Evolutionary conservation across 2,329 filamentous ascomycete species (phyloP).

Genomic region (Sporothrix euskadiensis): DNA sequence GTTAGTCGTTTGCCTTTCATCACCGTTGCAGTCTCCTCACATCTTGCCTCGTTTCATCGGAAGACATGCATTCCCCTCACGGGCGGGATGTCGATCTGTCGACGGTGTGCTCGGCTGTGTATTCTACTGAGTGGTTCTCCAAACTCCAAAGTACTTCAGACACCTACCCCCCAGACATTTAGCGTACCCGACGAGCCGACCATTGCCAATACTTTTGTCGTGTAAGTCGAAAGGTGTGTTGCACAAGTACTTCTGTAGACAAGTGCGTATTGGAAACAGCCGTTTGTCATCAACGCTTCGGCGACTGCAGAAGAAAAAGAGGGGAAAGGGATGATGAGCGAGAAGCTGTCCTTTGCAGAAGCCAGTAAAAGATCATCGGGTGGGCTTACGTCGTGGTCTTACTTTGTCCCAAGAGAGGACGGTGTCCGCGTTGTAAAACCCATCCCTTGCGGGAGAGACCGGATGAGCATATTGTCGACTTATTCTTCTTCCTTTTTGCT

Average conservation of each 20-base stretch:
- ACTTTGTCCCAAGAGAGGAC: neutral
- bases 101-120: neutral
- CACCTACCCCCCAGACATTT: too few relatives aligned
- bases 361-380: neutral
- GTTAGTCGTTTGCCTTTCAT: neutral
- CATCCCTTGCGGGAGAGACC: neutral
- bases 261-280: neutral
- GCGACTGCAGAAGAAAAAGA: neutral
- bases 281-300: neutral
- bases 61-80: slow-evolving; percentile 1
- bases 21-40: slow-evolving; percentile 13
- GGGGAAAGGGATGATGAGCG: neutral
- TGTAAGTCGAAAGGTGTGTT: neutral
- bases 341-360: neutral
- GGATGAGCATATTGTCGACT: neutral
- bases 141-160: neutral
- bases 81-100: neutral
- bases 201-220: neutral
- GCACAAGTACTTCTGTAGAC: neutral
- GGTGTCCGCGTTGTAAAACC: neutral
- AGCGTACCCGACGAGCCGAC: neutral
- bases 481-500: neutral
- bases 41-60: slow-evolving; percentile 20
- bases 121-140: too few relatives aligned
- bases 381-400: neutral